These are phyloP conservation scores for Evernia prunastri DNA, from an alignment of 495 filamentous ascomycete genomes.

Conservation along the genomic window DNA sequence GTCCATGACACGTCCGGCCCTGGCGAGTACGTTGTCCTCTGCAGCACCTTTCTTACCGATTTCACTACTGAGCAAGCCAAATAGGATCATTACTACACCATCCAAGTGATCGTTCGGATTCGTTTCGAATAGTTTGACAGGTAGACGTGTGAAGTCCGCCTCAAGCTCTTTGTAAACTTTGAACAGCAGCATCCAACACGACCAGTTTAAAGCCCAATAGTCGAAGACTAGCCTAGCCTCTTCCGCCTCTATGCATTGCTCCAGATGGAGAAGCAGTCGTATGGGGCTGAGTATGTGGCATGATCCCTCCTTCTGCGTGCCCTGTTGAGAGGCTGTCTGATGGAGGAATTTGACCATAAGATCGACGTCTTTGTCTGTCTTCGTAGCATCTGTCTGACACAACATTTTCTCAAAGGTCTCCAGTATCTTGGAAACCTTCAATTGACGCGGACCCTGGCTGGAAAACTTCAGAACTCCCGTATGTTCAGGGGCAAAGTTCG, in stretches of 20 bases:
- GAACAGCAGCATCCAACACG: background rate
- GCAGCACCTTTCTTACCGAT: background rate
- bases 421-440: background rate
- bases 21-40: background rate
- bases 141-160: background rate
- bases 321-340: background rate
- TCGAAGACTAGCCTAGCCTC: background rate
- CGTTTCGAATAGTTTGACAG: background rate
- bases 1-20: background rate
- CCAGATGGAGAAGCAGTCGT: background rate
- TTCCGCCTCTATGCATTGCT: background rate
- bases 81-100: background rate
- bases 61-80: background rate
- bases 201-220: background rate
- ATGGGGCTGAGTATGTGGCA: background rate
- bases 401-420: background rate
- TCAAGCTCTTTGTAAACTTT: background rate
- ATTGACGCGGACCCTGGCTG: background rate
- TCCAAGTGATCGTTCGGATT: background rate
- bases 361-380: background rate
- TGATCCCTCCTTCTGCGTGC: background rate
- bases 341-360: background rate
- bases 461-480: background rate
- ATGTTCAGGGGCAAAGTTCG: background rate
- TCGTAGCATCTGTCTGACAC: background rate